Evolutionary conservation across 2,329 filamentous ascomycete genomes (phyloP), one percentile per base, ranked within the genome.

Genomic region (Claviceps monticola): DNA sequence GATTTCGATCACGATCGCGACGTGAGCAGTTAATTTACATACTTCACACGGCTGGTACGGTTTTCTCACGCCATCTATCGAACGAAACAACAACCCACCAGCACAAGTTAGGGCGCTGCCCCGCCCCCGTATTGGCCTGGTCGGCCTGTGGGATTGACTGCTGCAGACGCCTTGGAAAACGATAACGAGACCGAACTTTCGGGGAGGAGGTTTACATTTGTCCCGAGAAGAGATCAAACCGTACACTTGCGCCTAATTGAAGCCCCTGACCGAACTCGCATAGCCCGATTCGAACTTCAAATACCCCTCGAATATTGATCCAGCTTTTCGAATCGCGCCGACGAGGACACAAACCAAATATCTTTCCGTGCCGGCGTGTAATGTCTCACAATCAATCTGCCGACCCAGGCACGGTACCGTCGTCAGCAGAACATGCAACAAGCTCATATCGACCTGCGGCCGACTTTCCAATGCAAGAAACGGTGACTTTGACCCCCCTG

Each of bases 371-470:
- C 37, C 34, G 37, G 19, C 51, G 55, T 48, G 73, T 70, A 60
- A 77, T 76, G 73, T 76, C 74, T 69, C 74, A 74, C 67, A 68
- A 75, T 62, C 66, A 73, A 63, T 68, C 67, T 53, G 62, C 68
- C 59, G 58, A 66, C 57, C 53, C 61, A 59, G 57, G 57, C 57
- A 61, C 53, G 56, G 60, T 56, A 26, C 45, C 64, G 51, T 59
- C 62, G 47, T 59, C 63, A 53, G 57, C 62, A 60, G 63, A 66
- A 56, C 65, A 68, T 68, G 67, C 64, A 56, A 59, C 61, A 58
- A 59, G 64, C 54, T 59, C 65, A 55, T 67, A 66, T 62, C 61
- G 58, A 54, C 56, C 64, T 61, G 56, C 60, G 37, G 52, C 55
- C 62, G 58, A 61, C 57, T 58, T 60, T 50, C 57, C 64, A 58